Base-by-base conservation (phyloP, 257 asterid species). In the Petunia axillaris region DNA sequence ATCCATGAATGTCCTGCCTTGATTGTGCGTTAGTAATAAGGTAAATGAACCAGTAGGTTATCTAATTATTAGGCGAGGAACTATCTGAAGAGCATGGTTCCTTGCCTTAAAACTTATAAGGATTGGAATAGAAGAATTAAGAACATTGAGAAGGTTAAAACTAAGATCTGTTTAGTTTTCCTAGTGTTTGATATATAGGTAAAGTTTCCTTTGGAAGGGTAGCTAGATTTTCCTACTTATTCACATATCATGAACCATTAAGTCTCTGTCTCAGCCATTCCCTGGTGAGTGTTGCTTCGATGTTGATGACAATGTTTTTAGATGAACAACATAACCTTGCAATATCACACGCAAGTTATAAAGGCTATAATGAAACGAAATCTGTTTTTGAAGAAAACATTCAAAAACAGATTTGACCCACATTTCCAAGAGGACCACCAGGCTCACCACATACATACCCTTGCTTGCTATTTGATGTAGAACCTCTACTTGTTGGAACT, bases 381-480 rank as follows among this genome's bases (percentile, higher is more conserved):
- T 35, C 43, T 70, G 25, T 25, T 37, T 70, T 16, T 48, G 25
- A 71, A 48, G 60, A 71, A 50, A 71, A 25, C 25, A 25, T 25
- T 25, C 25, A 25, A 25, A 25, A 25, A 48, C 11, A 71, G 46
- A 71, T 39, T 71, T 43, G 44, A 3, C 62, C 43, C 2, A 50
- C 50, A 25, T 71, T 57, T 71, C 60, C 44, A 71, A 71, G 50
- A 71, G 62, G 62, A 50, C 44, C 48, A 50, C 35, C 11, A 71
- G 44, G 50, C 48, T 50, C 63, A 52, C 52, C 78, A 73, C 8
- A 1, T 35, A 63, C 84, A 82, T 86, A 96, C 99, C 94, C 90
- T 73, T 84, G 91, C 90, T 89, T 88, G 87, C 85, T 88, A 84
- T 87, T 88, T 81, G 99, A 94, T 36, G 98, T 85, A 41, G 98